phyloP scores from a whole-genome alignment of 23 red algal species.

The Gracilaria domingensis region DNA sequence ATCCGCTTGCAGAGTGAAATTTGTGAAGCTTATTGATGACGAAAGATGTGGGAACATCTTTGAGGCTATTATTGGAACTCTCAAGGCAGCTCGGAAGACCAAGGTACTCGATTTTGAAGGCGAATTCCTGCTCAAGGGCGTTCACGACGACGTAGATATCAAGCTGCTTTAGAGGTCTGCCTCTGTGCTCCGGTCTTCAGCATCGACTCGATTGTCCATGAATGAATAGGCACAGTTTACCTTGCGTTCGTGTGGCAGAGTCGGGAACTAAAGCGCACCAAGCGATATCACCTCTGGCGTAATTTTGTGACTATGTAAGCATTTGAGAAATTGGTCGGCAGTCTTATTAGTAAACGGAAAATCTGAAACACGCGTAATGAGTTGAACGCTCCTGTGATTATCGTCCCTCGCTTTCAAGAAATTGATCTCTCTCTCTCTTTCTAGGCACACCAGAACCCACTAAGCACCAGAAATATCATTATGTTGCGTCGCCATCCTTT shows the following conservation, averaged over 20 bases:
- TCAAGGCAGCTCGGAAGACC: constrained; percentile 67
- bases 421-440: too few relatives aligned
- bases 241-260: not conserved
- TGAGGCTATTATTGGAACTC: constrained; percentile 72
- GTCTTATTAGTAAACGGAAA: not conserved
- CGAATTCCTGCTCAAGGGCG: constrained; percentile 80
- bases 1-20: constrained; percentile 46
- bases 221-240: not conserved
- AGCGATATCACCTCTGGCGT: not conserved
- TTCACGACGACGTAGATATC: constrained; percentile 71
- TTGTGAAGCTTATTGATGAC: constrained; percentile 75
- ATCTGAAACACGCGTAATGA: too few relatives aligned
- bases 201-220: not conserved
- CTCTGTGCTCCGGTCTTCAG: not conserved
- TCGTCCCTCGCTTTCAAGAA: too few relatives aligned
- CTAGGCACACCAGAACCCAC: too few relatives aligned
- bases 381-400: too few relatives aligned
- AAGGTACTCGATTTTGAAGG: constrained; percentile 82
- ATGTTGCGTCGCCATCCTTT: too few relatives aligned
- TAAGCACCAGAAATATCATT: too few relatives aligned
- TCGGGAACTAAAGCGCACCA: not conserved
- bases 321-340: not conserved
- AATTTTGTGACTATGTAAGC: not conserved
- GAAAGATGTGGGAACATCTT: constrained; percentile 79
- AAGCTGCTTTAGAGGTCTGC: constrained; percentile 30